Percentiles rank a stretch among this genome's conserved stretches.
Conservation (phyloP, 2,329 filamentous ascomycete genomes). For the Alternaria tenuissima region DNA sequence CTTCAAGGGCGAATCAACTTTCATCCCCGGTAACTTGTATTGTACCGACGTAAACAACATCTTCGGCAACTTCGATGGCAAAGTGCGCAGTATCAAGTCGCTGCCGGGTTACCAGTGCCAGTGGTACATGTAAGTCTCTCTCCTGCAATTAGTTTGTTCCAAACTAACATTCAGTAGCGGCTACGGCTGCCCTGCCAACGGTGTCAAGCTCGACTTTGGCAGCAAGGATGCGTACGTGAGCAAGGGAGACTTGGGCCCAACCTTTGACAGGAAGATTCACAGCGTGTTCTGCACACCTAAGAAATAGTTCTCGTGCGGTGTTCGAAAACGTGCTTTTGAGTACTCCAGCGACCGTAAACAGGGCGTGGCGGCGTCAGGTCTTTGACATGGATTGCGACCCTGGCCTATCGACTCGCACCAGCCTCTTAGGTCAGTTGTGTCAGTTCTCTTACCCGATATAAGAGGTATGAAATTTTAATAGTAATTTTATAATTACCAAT, state of each 20-base stretch:
- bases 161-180: slow-evolving; percentile 5
- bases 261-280: neutral
- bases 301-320: neutral
- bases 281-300: neutral
- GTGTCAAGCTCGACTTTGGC: slow-evolving; percentile 3
- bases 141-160: neutral
- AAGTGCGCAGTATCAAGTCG: slow-evolving; percentile 25
- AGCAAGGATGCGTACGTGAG: neutral
- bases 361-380: neutral
- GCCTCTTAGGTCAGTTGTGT: neutral
- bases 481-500: neutral
- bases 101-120: slow-evolving; percentile 25
- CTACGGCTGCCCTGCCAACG: slow-evolving; percentile 2
- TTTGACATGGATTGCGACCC: neutral
- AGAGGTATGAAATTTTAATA: neutral
- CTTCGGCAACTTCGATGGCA: slow-evolving; percentile 27
- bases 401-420: neutral
- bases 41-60: slow-evolving; percentile 30
- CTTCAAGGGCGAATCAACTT: slow-evolving; percentile 14
- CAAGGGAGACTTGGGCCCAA: neutral
- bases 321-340: neutral
- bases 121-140: slow-evolving; percentile 29
- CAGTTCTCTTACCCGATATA: neutral
- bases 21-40: slow-evolving; percentile 18
- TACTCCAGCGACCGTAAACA: neutral